These are phyloP conservation scores for Mycothermus thermophilus DNA, from an alignment of 495 filamentous ascomycete genomes.

Conservation along the genomic window DNA sequence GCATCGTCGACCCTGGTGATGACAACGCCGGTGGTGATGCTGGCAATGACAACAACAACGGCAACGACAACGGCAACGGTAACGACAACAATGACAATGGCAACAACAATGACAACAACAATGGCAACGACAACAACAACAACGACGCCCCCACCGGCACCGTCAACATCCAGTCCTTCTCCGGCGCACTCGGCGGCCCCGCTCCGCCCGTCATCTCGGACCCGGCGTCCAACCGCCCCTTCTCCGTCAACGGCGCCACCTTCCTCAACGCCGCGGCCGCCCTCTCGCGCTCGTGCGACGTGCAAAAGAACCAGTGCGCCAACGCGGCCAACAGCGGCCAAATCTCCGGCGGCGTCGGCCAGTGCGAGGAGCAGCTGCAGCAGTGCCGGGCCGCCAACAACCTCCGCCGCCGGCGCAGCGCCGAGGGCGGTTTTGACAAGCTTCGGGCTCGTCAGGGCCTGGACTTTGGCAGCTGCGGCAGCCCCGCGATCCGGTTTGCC, in stretches of 20 bases:
- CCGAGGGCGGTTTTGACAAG: conserved; percentile 4
- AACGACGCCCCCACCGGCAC: conserved; percentile 14
- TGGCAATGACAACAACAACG: conserved; percentile 26
- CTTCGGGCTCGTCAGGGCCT: too few species aligned
- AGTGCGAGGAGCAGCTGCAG: conserved; percentile 37
- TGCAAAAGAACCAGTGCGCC: conserved; percentile 44
- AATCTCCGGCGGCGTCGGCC: conserved; percentile 23
- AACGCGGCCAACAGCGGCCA: conserved; percentile 40
- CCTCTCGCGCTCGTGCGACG: conserved; percentile 37
- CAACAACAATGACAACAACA: conserved; percentile 12
- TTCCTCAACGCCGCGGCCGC: conserved; percentile 40
- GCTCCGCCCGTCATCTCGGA: conserved; percentile 35
- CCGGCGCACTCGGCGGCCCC: conserved; percentile 38
- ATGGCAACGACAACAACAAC: conserved; percentile 26
- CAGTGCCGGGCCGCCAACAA: conserved; percentile 28
- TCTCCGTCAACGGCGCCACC: conserved; percentile 39
- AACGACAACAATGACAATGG: conserved; percentile 4
- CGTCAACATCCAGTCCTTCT: conserved; percentile 44
- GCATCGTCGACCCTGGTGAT: neutral
- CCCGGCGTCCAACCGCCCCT: conserved; percentile 34
- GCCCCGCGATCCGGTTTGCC: conserved; percentile 42
- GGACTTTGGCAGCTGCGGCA: conserved; percentile 37
- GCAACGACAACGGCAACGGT: conserved; percentile 15
- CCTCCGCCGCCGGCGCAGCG: conserved; percentile 9
- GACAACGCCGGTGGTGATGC: conserved; percentile 4